Evolutionary conservation across 371 early-diverging fungal genomes (phyloP).

Genomic region (Thermomucor indicae-seudaticae): DNA sequence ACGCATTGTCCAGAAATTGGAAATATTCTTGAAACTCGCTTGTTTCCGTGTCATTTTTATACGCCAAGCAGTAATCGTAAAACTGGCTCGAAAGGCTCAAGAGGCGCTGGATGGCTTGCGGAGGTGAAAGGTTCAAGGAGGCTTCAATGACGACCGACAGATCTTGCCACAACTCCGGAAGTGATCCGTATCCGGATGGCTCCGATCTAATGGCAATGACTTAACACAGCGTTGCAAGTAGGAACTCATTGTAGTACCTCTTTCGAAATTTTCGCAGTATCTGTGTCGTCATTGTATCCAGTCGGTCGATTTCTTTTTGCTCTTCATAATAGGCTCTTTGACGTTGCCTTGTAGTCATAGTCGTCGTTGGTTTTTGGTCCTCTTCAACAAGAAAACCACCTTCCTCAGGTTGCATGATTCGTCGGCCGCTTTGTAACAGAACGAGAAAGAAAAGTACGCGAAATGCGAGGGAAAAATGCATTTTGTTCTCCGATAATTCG

Average conservation of each 20-base stretch:
- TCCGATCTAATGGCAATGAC: not conserved
- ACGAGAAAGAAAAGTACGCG: too few species aligned
- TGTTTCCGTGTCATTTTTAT: slow-evolving; percentile 22
- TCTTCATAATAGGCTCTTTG: not conserved
- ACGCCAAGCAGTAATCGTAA: slow-evolving; percentile 32
- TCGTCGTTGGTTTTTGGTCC: not conserved
- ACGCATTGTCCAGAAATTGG: slow-evolving; percentile 28
- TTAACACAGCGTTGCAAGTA: not conserved
- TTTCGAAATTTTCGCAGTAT: slow-evolving; percentile 30
- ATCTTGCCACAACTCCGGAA: slow-evolving; percentile 29
- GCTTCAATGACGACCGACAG: slow-evolving; percentile 15
- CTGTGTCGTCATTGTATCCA: slow-evolving; percentile 5
- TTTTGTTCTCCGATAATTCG: too few species aligned
- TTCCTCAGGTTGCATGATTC: too few species aligned
- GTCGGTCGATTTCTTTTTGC: slow-evolving; percentile 1
- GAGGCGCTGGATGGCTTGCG: slow-evolving; percentile 22
- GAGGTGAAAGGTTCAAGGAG: slow-evolving; percentile 13
- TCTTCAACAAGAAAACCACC: not conserved
- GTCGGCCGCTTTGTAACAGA: too few species aligned
- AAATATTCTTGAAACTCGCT: slow-evolving; percentile 26
- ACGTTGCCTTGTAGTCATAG: not conserved
- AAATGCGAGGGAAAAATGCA: too few species aligned
- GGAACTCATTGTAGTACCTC: slow-evolving; percentile 8
- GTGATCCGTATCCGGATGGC: slow-evolving; percentile 17
- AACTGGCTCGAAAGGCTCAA: slow-evolving; percentile 27